A percentile compares a stretch with the other conserved stretches of the same genome.
phyloP scores from a whole-genome alignment of 164 flowering plant genomes.

The Vitis rotundifolia region DNA sequence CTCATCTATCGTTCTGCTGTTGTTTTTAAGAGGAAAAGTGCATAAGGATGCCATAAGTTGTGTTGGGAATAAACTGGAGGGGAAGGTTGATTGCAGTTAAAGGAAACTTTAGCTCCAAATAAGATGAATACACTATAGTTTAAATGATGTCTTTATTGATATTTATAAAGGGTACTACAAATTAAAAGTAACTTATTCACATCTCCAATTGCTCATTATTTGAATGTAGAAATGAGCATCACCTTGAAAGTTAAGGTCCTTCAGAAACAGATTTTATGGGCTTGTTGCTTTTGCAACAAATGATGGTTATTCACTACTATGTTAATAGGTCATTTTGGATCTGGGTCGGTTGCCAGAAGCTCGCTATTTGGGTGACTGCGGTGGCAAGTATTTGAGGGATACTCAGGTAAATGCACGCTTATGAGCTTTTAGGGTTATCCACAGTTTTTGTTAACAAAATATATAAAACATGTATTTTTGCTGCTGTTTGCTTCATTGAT shows the following conservation, averaged over 20 bases:
- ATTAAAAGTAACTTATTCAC: too few species aligned
- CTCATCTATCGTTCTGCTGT: too few species aligned
- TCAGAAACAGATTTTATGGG: neutral
- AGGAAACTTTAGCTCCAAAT: too few species aligned
- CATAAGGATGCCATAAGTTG: too few species aligned
- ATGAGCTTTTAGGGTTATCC: neutral
- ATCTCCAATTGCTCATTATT: too few species aligned
- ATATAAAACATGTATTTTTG: neutral
- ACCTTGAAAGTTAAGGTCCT: slow-evolving; percentile 3
- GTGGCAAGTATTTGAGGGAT: slow-evolving; percentile 50
- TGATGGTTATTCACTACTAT: neutral
- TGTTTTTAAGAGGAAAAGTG: too few species aligned
- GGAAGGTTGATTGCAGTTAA: too few species aligned
- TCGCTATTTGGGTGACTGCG: slow-evolving; percentile 56
- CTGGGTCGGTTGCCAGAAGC: slow-evolving; percentile 70
- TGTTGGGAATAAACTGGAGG: too few species aligned
- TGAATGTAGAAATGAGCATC: neutral
- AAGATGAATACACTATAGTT: too few species aligned
- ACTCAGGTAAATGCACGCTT: slow-evolving; percentile 41
- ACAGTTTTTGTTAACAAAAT: neutral
- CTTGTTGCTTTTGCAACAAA: neutral
- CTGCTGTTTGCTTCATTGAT: neutral
- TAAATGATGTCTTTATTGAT: too few species aligned
- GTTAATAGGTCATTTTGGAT: slow-evolving; percentile 60
- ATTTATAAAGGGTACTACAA: too few species aligned